Conservation (phyloP, 2,329 filamentous ascomycete genomes). For the Blastomyces parvus region DNA sequence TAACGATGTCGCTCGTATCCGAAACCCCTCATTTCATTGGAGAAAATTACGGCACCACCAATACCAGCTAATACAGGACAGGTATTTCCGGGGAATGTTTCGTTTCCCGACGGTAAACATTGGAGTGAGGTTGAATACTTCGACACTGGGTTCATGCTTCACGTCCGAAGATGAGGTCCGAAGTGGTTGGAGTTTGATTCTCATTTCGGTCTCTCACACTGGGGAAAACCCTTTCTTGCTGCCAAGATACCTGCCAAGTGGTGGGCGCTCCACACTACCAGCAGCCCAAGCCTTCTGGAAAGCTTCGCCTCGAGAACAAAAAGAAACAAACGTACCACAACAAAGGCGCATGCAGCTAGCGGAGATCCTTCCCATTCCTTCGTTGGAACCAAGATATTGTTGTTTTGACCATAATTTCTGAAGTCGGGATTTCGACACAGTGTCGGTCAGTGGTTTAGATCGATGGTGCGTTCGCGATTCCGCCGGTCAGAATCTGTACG, state of each 20-base stretch:
- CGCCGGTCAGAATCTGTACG: neutral
- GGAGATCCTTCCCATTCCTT: neutral
- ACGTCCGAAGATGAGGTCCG: no score
- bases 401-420: neutral
- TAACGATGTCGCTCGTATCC: no score
- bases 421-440: neutral
- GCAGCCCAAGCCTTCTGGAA: neutral
- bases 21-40: no score
- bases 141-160: no score
- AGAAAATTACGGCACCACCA: neutral
- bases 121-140: no score
- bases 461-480: neutral
- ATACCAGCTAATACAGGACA: neutral
- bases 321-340: neutral
- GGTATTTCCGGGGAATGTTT: no score
- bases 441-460: neutral
- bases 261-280: no score
- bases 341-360: neutral
- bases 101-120: no score
- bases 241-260: no score
- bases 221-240: no score
- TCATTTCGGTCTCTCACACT: no score
- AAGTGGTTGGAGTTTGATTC: no score
- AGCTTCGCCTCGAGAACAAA: neutral
- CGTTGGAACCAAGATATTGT: neutral